phyloP scores from a whole-genome alignment of 805 yeast species.

The Kuraishia floccosa region DNA sequence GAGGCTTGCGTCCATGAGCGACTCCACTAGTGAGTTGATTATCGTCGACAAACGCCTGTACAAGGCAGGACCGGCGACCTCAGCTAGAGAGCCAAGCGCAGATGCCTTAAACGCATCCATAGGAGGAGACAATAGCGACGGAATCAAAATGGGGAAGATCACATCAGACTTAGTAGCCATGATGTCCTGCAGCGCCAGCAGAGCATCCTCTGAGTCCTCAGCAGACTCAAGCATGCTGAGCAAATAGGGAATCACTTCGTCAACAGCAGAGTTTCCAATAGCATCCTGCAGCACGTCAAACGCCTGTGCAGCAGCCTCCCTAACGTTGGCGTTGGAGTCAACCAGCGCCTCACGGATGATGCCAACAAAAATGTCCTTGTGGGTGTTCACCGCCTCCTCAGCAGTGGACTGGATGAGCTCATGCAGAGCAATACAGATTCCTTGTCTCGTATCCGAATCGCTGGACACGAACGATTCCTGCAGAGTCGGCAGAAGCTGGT shows the following conservation, averaged over 20 bases:
- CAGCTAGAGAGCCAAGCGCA: constrained; percentile 78
- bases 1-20: constrained; percentile 27
- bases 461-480: constrained; percentile 45
- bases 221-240: constrained; percentile 47
- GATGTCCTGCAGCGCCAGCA: constrained; percentile 81
- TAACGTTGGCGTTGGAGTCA: constrained; percentile 61
- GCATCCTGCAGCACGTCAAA: constrained; percentile 79
- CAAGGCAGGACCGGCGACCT: constrained; percentile 66
- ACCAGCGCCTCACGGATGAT: constrained; percentile 73
- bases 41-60: constrained; percentile 64
- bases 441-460: constrained; percentile 88
- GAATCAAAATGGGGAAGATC: constrained; percentile 88
- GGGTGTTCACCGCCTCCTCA: constrained; percentile 45
- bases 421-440: constrained; percentile 87
- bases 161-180: constrained; percentile 85
- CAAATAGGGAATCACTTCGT: constrained; percentile 78
- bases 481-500: constrained; percentile 77
- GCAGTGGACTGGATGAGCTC: constrained; percentile 76
- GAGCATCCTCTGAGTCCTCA: constrained; percentile 54
- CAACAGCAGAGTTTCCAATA: constrained; percentile 78
- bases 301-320: constrained; percentile 86
- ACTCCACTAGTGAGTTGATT: constrained; percentile 61
- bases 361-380: constrained; percentile 57
- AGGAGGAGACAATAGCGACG: constrained; percentile 74
- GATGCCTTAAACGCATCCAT: constrained; percentile 77